Evolutionary conservation across 2,329 filamentous ascomycete genomes (phyloP).

Genomic region (Ascosphaera apis): DNA sequence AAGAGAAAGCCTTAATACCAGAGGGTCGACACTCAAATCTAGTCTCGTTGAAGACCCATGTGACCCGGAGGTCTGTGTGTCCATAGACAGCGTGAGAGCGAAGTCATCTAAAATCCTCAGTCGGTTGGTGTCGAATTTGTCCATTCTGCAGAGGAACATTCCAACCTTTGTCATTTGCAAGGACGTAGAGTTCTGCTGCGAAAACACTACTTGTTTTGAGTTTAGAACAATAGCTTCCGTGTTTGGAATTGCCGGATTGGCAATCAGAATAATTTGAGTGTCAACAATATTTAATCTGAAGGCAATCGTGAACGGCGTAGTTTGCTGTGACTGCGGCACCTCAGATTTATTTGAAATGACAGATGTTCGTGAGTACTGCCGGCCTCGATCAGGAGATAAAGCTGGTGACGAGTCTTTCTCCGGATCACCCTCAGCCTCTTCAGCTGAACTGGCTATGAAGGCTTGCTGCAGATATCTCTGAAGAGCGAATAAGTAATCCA

Average conservation of each 20-base stretch:
- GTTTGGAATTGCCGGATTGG: conserved; percentile 69
- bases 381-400: too few species aligned
- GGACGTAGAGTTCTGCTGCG: conserved; percentile 81
- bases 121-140: conserved; percentile 75
- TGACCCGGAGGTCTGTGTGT: conserved; percentile 39
- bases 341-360: conserved; percentile 10
- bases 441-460: not conserved
- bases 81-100: conserved; percentile 71
- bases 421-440: conserved; percentile 4
- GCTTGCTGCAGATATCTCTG: conserved; percentile 20
- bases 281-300: conserved; percentile 90
- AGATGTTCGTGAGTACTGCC: conserved; percentile 9
- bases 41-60: conserved; percentile 49
- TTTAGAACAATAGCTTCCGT: conserved; percentile 92
- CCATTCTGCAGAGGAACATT: conserved; percentile 98
- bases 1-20: conserved; percentile 73
- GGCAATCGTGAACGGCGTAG: conserved; percentile 42
- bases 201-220: conserved; percentile 79
- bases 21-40: conserved; percentile 66
- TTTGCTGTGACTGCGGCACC: conserved; percentile 10
- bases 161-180: conserved; percentile 84
- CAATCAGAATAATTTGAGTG: conserved; percentile 87
- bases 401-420: not conserved
- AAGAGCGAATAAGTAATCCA: conserved; percentile 86
- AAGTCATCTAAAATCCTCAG: conserved; percentile 93